phyloP scores from a whole-genome alignment of 164 flowering plant species.

The Berberis thunbergii region DNA sequence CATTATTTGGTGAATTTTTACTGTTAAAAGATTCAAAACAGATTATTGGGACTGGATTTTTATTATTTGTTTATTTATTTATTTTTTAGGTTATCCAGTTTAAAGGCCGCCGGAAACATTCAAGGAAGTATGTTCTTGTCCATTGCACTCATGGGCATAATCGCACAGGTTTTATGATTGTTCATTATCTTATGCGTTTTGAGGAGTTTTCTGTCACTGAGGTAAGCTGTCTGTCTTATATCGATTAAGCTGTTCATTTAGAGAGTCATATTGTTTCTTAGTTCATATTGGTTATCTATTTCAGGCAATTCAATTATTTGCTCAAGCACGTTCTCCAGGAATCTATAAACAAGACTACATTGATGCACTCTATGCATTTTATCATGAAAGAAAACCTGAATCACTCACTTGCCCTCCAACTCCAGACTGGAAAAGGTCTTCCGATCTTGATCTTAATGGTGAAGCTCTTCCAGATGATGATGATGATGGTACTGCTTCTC shows the following conservation, averaged over 20 bases:
- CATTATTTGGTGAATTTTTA: too few species aligned
- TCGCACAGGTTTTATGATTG: slow-evolving; percentile 97
- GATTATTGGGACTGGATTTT: too few species aligned
- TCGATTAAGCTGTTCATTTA: not conserved
- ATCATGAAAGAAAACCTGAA: slow-evolving; percentile 87
- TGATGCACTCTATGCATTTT: slow-evolving; percentile 72
- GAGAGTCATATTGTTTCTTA: not conserved
- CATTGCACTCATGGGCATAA: slow-evolving; percentile 99
- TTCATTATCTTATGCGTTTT: slow-evolving; percentile 85
- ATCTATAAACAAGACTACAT: slow-evolving; percentile 90
- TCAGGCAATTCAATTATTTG: slow-evolving; percentile 75
- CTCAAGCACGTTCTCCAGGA: slow-evolving; percentile 94
- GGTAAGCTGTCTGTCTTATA: slow-evolving; percentile 30
- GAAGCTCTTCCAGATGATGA: slow-evolving; percentile 89
- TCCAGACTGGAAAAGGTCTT: slow-evolving; percentile 96
- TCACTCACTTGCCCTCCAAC: slow-evolving; percentile 65
- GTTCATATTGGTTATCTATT: slow-evolving; percentile 4
- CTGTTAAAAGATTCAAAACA: too few species aligned
- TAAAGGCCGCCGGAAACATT: slow-evolving; percentile 53
- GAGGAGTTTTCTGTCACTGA: slow-evolving; percentile 56
- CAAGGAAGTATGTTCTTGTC: slow-evolving; percentile 75
- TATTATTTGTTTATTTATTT: not conserved
- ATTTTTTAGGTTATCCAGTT: slow-evolving; percentile 67
- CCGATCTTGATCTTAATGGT: slow-evolving; percentile 94
- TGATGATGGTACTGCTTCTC: slow-evolving; percentile 26